These are phyloP conservation scores for Chlamydomonas sphaeroides DNA, from an alignment of 139 green algal species.

Conservation along the genomic window DNA sequence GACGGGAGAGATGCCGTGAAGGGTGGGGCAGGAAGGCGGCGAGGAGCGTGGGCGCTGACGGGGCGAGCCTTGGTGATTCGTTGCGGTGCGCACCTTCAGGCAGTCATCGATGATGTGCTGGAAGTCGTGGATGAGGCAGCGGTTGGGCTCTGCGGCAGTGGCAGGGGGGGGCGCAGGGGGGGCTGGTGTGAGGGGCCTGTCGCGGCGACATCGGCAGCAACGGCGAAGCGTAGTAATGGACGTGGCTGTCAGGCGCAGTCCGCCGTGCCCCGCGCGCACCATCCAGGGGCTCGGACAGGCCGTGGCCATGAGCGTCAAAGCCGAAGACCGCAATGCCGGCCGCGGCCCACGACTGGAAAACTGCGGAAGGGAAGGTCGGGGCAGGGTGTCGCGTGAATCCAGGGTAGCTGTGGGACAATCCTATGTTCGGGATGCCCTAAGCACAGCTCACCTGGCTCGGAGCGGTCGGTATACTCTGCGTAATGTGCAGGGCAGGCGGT, in stretches of 20 bases:
- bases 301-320: conserved; percentile 30
- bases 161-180: no score
- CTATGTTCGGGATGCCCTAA: no score
- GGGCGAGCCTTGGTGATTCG: no score
- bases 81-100: no score
- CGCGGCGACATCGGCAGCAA: background rate
- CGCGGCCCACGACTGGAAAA: background rate
- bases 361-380: background rate
- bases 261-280: background rate
- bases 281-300: conserved; percentile 17
- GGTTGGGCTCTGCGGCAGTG: no score
- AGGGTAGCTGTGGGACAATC: no score
- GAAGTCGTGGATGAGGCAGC: background rate
- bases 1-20: no score
- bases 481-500: no score
- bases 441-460: conserved; percentile 2
- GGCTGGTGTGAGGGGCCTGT: no score
- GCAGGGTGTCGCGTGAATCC: background rate
- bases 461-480: conserved; percentile 39
- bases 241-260: no score
- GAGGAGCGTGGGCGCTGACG: no score
- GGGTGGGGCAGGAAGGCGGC: no score
- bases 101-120: background rate
- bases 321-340: conserved; percentile 31
- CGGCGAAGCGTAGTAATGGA: background rate